Percentiles rank a stretch among this genome's conserved stretches.
Evolutionary conservation across 164 flowering plant genomes (phyloP).

Genomic region (Cinnamomum micranthum): DNA sequence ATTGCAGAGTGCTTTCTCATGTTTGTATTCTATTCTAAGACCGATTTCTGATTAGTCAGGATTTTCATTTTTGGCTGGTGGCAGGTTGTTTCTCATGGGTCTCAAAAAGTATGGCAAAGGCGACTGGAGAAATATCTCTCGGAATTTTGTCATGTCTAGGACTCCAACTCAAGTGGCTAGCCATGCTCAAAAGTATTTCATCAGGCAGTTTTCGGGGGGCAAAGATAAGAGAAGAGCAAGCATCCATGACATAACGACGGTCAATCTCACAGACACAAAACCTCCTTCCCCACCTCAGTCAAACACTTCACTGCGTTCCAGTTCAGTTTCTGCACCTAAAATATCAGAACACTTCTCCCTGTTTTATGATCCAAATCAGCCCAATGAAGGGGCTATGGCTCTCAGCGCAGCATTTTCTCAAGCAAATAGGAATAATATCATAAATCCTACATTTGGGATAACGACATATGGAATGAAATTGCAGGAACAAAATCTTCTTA

Average conservation of each 20-base stretch:
- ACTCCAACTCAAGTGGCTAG: slow-evolving; percentile 86
- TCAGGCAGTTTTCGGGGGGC: slow-evolving; percentile 59
- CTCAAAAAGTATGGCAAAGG: slow-evolving; percentile 79
- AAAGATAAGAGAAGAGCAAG: slow-evolving; percentile 77
- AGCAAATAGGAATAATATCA: slow-evolving; percentile 28
- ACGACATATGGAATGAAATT: slow-evolving; percentile 41
- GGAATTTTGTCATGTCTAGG: slow-evolving; percentile 63
- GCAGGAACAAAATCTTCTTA: slow-evolving; percentile 38
- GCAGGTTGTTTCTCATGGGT: slow-evolving; percentile 75
- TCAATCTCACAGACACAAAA: slow-evolving; percentile 39
- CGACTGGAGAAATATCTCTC: slow-evolving; percentile 79
- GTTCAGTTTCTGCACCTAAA: slow-evolving; percentile 20
- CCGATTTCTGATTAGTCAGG: neutral
- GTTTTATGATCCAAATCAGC: slow-evolving; percentile 48
- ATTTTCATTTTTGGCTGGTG: slow-evolving; percentile 3
- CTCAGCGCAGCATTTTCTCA: slow-evolving; percentile 24
- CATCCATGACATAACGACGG: slow-evolving; percentile 79
- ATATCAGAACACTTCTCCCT: slow-evolving; percentile 14
- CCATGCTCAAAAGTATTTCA: slow-evolving; percentile 81
- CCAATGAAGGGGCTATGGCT: slow-evolving; percentile 32
- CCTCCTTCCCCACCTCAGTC: slow-evolving; percentile 38
- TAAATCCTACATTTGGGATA: slow-evolving; percentile 36
- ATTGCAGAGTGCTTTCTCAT: too few species aligned
- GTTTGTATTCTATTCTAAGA: neutral
- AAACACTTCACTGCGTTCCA: slow-evolving; percentile 23